These are phyloP conservation scores for Trichoderma simmonsii DNA, from an alignment of 2,329 filamentous ascomycete genomes.

Conservation along the genomic window DNA sequence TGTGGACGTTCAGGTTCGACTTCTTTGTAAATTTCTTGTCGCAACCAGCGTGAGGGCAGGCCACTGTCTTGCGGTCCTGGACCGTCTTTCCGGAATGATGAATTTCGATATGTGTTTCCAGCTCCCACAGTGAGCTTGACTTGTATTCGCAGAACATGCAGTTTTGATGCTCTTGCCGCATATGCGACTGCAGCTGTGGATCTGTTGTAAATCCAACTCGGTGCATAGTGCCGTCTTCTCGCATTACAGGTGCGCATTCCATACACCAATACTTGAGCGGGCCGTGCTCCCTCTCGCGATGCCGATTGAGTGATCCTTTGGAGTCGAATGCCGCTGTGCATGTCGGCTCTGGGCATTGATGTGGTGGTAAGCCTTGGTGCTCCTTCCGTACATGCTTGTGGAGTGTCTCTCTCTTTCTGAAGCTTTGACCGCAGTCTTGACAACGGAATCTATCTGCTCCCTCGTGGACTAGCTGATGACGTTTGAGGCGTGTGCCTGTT, in stretches of 20 bases:
- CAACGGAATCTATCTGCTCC: slow-evolving; percentile 74
- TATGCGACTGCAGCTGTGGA: slow-evolving; percentile 68
- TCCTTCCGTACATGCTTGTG: slow-evolving; percentile 76
- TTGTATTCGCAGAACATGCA: slow-evolving; percentile 72
- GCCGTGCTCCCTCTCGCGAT: slow-evolving; percentile 68
- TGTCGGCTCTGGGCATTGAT: slow-evolving; percentile 58
- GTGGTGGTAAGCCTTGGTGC: slow-evolving; percentile 71
- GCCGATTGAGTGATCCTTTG: slow-evolving; percentile 65
- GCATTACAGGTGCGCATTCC: slow-evolving; percentile 55
- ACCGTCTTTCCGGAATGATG: slow-evolving; percentile 64
- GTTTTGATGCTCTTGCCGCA: slow-evolving; percentile 67
- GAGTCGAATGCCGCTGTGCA: slow-evolving; percentile 74
- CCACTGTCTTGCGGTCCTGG: slow-evolving; percentile 61
- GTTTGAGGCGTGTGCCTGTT: slow-evolving; percentile 71
- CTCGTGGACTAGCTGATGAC: slow-evolving; percentile 72
- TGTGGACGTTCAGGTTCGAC: slow-evolving; percentile 78
- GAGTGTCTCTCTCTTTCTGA: slow-evolving; percentile 83
- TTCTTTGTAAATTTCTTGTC: slow-evolving; percentile 74
- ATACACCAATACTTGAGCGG: slow-evolving; percentile 72
- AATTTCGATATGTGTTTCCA: slow-evolving; percentile 75
- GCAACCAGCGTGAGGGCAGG: slow-evolving; percentile 67
- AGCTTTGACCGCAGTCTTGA: slow-evolving; percentile 70
- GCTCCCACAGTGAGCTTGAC: slow-evolving; percentile 63
- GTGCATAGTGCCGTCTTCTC: slow-evolving; percentile 39
- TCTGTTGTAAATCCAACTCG: slow-evolving; percentile 68